Evolutionary conservation across 441 rosid species (phyloP).

Genomic region (Pelargonium fulgidum): DNA sequence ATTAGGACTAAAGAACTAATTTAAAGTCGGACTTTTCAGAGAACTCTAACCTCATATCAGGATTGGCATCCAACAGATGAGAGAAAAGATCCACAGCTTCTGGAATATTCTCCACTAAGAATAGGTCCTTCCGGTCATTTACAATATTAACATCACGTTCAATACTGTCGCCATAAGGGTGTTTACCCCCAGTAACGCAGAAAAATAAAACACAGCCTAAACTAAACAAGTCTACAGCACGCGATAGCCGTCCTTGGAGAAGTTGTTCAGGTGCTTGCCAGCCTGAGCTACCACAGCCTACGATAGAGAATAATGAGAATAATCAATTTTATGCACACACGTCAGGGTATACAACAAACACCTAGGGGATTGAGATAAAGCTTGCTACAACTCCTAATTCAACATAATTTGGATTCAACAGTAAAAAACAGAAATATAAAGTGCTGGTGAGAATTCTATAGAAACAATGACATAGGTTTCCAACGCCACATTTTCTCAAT

Average conservation of each 20-base stretch:
- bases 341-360: neutral
- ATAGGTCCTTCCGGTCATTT: conserved; percentile 71
- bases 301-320: conserved; percentile 18
- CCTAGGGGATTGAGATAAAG: neutral
- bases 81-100: conserved; percentile 83
- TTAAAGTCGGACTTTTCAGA: neutral
- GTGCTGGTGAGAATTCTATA: neutral
- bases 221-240: conserved; percentile 79
- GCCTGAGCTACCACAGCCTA: conserved; percentile 91
- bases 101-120: conserved; percentile 71
- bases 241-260: conserved; percentile 64
- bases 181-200: conserved; percentile 73
- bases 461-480: no score
- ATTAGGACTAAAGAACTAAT: neutral
- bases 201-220: conserved; percentile 87
- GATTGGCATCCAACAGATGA: conserved; percentile 54
- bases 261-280: conserved; percentile 99
- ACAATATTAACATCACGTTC: conserved; percentile 81
- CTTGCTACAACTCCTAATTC: neutral
- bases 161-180: conserved; percentile 70
- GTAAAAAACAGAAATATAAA: no score
- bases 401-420: neutral
- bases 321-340: conserved; percentile 6
- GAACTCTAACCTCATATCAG: conserved; percentile 51
- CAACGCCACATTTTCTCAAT: no score